Evolutionary conservation across 1,284 basidiomycete species (phyloP), one percentile per base, ranked within the genome.

Genomic region (Caloboletus firmus): DNA sequence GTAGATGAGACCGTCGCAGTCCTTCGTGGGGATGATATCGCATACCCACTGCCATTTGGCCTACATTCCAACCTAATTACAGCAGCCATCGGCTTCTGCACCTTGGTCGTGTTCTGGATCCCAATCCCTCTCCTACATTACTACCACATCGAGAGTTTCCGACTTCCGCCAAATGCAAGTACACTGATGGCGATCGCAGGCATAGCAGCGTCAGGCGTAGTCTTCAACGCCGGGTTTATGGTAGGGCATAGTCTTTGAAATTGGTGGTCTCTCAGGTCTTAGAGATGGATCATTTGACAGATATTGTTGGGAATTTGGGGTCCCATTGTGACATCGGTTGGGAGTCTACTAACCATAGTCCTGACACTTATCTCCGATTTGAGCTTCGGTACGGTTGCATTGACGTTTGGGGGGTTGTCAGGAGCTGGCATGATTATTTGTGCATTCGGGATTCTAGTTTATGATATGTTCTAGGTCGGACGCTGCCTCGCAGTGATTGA

Each of bases 301-400:
- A 80, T 91, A 51, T 73, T 93, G 2, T 71, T 94, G 37, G 86
- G 85, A 18, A 66, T 88, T 13, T 94, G 90, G 91, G 93, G 92
- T 7, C 91, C 92, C 2, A 83, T 94, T 42, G 80, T 92, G 47
- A 83, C 83, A n/a, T 90, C 89, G 9, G 90, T 93, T 39, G 91
- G 90, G 42, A 89, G 80, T 68, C 77, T 95, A 18, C 77, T 93
- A 46, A 93, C 92, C 8, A 93, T 93, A 60, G 87, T 93, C 28
- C 78, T 94, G 43, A 87, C 91, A 26, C 81, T 90, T 53, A 62
- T 89, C 20, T 84, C 85, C 26, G 91, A 94, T 68, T 74, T 85
- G 28, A 61, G 84, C 22, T 83, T 91, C 54, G 83, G 85, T 17
- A 76, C 78, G 42, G 76, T 82, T 42, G 75, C 77, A 4, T 63